A percentile compares a stretch with the other conserved stretches of the same genome.
phyloP scores from a whole-genome alignment of 2,329 filamentous ascomycete species.

The Teratosphaeria destructans region DNA sequence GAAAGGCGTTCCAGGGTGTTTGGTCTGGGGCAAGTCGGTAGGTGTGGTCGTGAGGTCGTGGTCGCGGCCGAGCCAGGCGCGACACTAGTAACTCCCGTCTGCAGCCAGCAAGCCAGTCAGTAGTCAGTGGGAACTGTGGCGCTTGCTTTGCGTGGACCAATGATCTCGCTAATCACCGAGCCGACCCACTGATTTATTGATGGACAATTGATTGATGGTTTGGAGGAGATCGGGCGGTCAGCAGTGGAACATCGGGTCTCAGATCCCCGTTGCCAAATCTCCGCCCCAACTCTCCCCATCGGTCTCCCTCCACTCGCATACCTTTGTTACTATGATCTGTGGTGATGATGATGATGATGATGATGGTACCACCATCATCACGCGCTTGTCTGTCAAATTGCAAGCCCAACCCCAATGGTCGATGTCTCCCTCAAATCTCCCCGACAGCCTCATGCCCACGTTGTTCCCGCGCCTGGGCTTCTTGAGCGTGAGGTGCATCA shows the following conservation, averaged over 20 bases:
- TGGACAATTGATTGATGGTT: background rate
- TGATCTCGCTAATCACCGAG: too few species aligned
- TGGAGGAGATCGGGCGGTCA: too few species aligned
- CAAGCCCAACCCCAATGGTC: background rate
- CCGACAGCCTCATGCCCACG: background rate
- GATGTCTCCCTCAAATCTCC: background rate
- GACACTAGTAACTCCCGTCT: background rate
- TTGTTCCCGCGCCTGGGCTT: background rate
- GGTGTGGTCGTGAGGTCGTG: background rate
- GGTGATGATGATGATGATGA: too few species aligned
- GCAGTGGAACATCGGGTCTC: too few species aligned
- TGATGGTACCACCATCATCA: background rate
- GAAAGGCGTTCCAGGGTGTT: background rate
- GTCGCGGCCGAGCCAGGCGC: background rate
- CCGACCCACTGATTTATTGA: too few species aligned
- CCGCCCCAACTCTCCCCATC: background rate
- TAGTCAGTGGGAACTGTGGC: background rate
- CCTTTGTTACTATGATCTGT: background rate
- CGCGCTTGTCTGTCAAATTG: background rate
- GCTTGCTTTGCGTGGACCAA: background rate
- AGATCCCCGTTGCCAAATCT: background rate
- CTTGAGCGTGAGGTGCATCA: background rate
- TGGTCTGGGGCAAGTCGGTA: background rate
- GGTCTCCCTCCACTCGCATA: background rate
- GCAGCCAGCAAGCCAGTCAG: background rate